Evolutionary conservation across 176 grass and related monocot species (phyloP).

Genomic region (Lolium perenne): DNA sequence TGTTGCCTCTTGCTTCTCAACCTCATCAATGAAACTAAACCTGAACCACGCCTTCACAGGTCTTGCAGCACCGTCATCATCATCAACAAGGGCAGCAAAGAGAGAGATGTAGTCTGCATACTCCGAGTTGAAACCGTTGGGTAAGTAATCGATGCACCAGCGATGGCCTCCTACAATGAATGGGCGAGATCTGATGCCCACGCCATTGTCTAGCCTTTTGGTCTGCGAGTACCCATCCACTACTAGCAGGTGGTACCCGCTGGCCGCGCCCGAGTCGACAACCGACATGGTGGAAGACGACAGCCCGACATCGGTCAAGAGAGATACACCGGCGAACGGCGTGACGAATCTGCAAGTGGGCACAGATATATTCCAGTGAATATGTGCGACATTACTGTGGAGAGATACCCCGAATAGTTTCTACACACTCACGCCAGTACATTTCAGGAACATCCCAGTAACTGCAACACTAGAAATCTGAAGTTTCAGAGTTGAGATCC

Average conservation of each 20-base stretch:
- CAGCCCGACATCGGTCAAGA: neutral
- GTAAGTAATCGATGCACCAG: neutral
- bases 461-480: neutral
- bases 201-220: neutral
- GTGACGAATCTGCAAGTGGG: neutral
- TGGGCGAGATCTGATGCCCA: neutral
- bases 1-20: neutral
- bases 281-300: neutral
- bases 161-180: neutral
- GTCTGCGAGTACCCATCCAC: neutral
- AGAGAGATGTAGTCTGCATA: neutral
- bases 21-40: neutral
- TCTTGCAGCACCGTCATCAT: neutral
- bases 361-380: neutral
- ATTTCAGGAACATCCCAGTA: neutral
- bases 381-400: neutral
- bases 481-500: neutral
- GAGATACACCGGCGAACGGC: neutral
- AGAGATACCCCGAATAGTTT: neutral
- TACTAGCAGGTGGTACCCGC: neutral
- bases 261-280: neutral
- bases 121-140: neutral
- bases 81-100: neutral
- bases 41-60: neutral
- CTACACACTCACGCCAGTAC: neutral